phyloP scores from a whole-genome alignment of 2,329 filamentous ascomycete species.

The Dothideomycetes sp. region DNA sequence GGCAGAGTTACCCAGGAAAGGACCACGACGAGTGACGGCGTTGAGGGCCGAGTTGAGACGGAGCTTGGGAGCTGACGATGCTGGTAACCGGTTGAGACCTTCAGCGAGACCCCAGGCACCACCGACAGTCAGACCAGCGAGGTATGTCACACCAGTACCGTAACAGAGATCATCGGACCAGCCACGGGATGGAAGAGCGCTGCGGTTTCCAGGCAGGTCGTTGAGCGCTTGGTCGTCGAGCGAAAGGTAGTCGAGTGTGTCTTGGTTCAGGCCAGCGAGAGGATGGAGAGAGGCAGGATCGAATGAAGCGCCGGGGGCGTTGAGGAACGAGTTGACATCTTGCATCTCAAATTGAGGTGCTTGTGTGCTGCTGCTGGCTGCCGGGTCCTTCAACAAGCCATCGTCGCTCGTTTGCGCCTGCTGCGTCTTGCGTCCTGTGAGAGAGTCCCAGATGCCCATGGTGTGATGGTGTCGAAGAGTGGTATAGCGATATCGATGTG shows the following conservation, averaged over 20 bases:
- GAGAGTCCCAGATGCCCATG: slow-evolving; percentile 53
- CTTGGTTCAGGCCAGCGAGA: slow-evolving; percentile 83
- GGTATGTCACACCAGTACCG: slow-evolving; percentile 88
- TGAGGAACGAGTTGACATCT: slow-evolving; percentile 81
- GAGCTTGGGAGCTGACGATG: slow-evolving; percentile 76
- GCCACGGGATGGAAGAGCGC: slow-evolving; percentile 84
- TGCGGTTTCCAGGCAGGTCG: slow-evolving; percentile 74
- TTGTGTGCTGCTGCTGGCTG: slow-evolving; percentile 28
- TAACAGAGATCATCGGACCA: slow-evolving; percentile 99
- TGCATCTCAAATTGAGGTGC: slow-evolving; percentile 52
- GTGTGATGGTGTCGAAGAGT: slow-evolving; percentile 30
- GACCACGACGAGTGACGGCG: slow-evolving; percentile 82
- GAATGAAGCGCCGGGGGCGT: slow-evolving; percentile 62
- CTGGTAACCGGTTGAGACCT: slow-evolving; percentile 63
- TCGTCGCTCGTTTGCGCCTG: slow-evolving; percentile 35
- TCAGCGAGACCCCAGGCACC: slow-evolving; percentile 90
- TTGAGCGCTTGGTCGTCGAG: slow-evolving; percentile 87
- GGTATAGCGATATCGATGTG: too few relatives aligned
- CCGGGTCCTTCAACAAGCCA: slow-evolving; percentile 36
- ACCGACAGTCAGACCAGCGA: slow-evolving; percentile 75
- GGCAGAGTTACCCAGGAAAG: slow-evolving; percentile 91
- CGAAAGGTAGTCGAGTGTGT: slow-evolving; percentile 87
- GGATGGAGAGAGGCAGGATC: slow-evolving; percentile 88
- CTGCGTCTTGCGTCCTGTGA: slow-evolving; percentile 49
- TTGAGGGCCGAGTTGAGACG: slow-evolving; percentile 91